phyloP scores from a whole-genome alignment of 78 protist genomes.

The Chrysochromulina tobinii region DNA sequence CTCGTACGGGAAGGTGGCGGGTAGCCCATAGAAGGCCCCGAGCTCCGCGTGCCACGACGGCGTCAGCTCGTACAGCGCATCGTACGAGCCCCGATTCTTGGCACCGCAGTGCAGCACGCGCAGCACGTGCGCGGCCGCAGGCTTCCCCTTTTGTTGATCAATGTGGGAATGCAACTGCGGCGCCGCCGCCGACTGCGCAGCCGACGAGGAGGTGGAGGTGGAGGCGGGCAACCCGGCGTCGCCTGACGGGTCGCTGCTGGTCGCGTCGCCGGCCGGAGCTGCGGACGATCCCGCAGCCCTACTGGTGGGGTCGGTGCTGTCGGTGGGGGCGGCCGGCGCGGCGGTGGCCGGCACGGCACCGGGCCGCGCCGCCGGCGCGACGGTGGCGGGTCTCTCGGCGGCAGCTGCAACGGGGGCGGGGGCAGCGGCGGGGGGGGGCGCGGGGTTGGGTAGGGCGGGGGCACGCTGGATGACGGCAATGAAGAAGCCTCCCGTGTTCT shows the following conservation, averaged over 20 bases:
- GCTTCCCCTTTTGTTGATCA: too few species aligned
- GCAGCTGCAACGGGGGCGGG: neutral
- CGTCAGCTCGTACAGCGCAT: neutral
- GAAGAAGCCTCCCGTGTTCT: constrained; percentile 79
- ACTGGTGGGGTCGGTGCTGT: too few species aligned
- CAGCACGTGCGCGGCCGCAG: neutral
- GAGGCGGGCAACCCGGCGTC: neutral
- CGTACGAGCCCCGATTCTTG: neutral
- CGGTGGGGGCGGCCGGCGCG: neutral
- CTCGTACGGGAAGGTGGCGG: too few species aligned
- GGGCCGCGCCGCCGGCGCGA: neutral
- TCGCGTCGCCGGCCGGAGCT: too few species aligned
- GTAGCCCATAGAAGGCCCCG: neutral
- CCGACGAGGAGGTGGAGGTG: too few species aligned
- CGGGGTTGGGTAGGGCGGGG: neutral
- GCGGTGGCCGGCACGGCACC: neutral
- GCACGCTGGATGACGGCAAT: constrained; percentile 46
- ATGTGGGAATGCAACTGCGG: too few species aligned
- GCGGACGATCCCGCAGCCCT: too few species aligned
- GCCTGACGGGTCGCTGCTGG: too few species aligned
- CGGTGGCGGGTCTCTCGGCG: neutral
- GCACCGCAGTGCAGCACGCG: neutral
- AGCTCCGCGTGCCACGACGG: neutral
- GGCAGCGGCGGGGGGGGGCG: neutral
- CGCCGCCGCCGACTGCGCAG: too few species aligned